Percentiles rank a stretch among this genome's conserved stretches.
Conservation (phyloP, 495 filamentous ascomycete species). For the Daldinia concentrica region DNA sequence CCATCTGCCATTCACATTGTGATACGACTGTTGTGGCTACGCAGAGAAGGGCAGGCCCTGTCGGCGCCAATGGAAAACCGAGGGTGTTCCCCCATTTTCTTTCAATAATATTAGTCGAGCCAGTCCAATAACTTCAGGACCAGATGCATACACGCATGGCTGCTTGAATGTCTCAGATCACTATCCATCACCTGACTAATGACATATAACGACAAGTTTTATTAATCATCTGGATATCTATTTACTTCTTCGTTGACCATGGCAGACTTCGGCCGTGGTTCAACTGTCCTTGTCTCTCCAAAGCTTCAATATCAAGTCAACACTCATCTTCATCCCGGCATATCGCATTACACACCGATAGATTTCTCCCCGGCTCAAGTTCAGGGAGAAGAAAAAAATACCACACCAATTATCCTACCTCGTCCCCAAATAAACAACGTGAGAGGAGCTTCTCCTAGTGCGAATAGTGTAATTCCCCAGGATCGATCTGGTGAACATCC, state of each 20-base stretch:
- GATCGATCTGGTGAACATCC: slow-evolving; percentile 8
- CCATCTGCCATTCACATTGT: slow-evolving; percentile 34
- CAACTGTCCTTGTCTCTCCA: slow-evolving; percentile 36
- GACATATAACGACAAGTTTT: slow-evolving; percentile 39
- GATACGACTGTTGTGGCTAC: slow-evolving; percentile 32
- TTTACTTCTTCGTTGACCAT: slow-evolving; percentile 27
- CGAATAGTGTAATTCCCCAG: slow-evolving; percentile 2
- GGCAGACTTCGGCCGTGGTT: slow-evolving; percentile 36
- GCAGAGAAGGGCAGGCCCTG: slow-evolving; percentile 26
- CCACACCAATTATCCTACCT: slow-evolving; percentile 20
- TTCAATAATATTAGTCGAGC: slow-evolving; percentile 30
- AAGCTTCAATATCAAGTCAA: slow-evolving; percentile 31
- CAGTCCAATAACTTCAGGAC: slow-evolving; percentile 26
- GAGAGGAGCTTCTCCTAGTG: slow-evolving; percentile 18
- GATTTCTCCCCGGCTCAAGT: slow-evolving; percentile 6
- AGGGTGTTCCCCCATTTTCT: slow-evolving; percentile 26
- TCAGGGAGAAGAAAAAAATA: slow-evolving; percentile 9
- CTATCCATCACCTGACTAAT: slow-evolving; percentile 37
- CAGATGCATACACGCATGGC: slow-evolving; percentile 43
- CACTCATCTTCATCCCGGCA: slow-evolving; percentile 13
- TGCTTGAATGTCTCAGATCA: slow-evolving; percentile 43
- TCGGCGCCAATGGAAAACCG: slow-evolving; percentile 37
- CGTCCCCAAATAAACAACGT: slow-evolving; percentile 17
- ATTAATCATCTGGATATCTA: slow-evolving; percentile 15
- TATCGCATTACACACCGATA: slow-evolving; percentile 25